A percentile compares a stretch with the other conserved stretches of the same genome.
phyloP scores from a whole-genome alignment of 2,329 filamentous ascomycete genomes.

The Arthrocladium fulminans region DNA sequence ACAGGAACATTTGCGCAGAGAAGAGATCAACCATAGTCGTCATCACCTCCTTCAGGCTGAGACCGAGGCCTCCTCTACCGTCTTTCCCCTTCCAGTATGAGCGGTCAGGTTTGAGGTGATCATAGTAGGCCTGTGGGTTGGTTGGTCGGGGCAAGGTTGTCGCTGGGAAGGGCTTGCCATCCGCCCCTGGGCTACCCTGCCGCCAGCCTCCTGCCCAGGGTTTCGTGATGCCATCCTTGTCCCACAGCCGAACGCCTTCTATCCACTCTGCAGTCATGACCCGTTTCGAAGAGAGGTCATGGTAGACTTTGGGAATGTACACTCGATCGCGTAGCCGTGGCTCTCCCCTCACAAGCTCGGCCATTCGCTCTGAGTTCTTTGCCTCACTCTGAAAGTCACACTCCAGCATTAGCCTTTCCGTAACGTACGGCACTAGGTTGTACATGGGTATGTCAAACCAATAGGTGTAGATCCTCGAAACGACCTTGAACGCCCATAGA shows the following conservation, averaged over 20 bases:
- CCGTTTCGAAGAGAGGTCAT: slow-evolving; percentile 70
- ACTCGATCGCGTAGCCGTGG: slow-evolving; percentile 68
- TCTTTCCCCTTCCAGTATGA: slow-evolving; percentile 65
- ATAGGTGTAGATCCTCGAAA: slow-evolving; percentile 71
- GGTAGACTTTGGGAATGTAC: slow-evolving; percentile 78
- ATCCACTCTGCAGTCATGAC: slow-evolving; percentile 97
- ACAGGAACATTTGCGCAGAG: slow-evolving; percentile 95
- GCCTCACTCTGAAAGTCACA: slow-evolving; percentile 94
- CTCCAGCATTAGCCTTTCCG: slow-evolving; percentile 82
- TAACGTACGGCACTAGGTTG: slow-evolving; percentile 82
- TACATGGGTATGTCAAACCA: slow-evolving; percentile 93
- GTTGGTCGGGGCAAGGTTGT: slow-evolving; percentile 35
- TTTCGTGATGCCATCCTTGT: slow-evolving; percentile 69
- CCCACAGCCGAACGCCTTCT: slow-evolving; percentile 86
- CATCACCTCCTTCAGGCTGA: slow-evolving; percentile 82
- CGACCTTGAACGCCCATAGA: slow-evolving; percentile 86
- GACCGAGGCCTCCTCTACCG: slow-evolving; percentile 69
- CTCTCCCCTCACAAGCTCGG: slow-evolving; percentile 63
- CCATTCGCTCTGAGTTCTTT: slow-evolving; percentile 77
- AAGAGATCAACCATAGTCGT: slow-evolving; percentile 93
- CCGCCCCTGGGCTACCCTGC: slow-evolving; percentile 67
- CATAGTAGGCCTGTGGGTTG: slow-evolving; percentile 40
- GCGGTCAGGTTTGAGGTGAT: slow-evolving; percentile 69
- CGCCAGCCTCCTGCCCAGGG: slow-evolving; percentile 72
- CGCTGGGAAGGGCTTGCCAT: slow-evolving; percentile 53